A percentile compares a stretch with the other conserved stretches of the same genome.
These are phyloP conservation scores for Yamadazyma sp. DNA, from an alignment of 1,139 yeast genomes.

Conservation along the genomic window DNA sequence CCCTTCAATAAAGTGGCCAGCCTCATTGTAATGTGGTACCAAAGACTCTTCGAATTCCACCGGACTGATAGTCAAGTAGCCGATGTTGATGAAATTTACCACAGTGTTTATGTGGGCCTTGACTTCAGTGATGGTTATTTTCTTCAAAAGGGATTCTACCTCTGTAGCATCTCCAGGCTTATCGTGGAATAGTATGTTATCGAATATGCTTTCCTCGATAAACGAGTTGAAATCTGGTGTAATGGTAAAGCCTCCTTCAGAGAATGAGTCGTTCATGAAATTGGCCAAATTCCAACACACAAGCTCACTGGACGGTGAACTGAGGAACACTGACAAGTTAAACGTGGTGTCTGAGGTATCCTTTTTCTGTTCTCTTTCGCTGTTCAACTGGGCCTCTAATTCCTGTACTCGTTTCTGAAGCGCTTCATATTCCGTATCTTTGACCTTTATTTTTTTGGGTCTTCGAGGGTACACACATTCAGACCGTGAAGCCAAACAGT, in stretches of 20 bases:
- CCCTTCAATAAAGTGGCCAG: conserved; percentile 10
- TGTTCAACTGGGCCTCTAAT: conserved; percentile 15
- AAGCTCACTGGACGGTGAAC: conserved; percentile 28
- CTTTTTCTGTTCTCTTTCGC: conserved; percentile 3
- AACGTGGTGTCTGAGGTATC: conserved; percentile 6
- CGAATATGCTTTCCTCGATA: conserved; percentile 25
- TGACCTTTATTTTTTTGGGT: conserved; percentile 21
- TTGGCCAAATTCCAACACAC: conserved; percentile 28
- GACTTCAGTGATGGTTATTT: conserved; percentile 1
- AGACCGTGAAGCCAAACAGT: conserved; percentile 17
- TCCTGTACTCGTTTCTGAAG: conserved; percentile 17
- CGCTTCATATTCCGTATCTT: conserved; percentile 25
- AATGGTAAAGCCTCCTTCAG: conserved; percentile 13
- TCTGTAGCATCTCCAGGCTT: conserved; percentile 4
- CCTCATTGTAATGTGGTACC: conserved; percentile 15
- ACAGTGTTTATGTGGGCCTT: conserved; percentile 16
- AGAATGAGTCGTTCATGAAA: conserved; percentile 13
- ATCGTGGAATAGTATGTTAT: conserved; percentile 14
- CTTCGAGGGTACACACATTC: conserved; percentile 26
- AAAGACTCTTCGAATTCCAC: conserved; percentile 18
- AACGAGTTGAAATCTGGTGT: conserved; percentile 28
- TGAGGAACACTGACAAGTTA: conserved; percentile 21
- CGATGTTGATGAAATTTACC: conserved; percentile 23
- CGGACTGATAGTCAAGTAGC: conserved; percentile 26
- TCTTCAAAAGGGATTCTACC: conserved; percentile 1